These are phyloP conservation scores for Acer negundo DNA, from an alignment of 345 rosid species.

Conservation along the genomic window DNA sequence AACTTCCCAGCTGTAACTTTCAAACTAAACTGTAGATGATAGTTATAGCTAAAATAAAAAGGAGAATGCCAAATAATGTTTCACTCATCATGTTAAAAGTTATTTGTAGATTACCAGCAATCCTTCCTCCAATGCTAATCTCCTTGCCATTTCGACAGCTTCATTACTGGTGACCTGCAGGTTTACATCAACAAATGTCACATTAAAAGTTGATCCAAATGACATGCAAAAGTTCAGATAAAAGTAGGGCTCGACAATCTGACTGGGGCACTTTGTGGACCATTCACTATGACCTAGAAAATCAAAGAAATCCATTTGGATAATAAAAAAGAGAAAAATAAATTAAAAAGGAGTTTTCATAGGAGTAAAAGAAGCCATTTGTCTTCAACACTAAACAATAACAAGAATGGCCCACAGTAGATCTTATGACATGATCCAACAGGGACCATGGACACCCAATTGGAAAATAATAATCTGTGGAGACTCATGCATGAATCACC, in stretches of 20 bases:
- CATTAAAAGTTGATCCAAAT: neutral
- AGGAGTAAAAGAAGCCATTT: neutral
- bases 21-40: neutral
- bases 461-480: neutral
- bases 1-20: neutral
- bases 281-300: neutral
- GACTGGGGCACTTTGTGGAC: neutral
- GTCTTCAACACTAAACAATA: neutral
- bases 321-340: neutral
- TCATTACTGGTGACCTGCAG: slow-evolving; percentile 74
- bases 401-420: neutral
- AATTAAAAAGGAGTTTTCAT: neutral
- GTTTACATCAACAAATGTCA: slow-evolving; percentile 8
- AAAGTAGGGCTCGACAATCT: neutral
- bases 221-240: neutral
- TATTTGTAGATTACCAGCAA: slow-evolving; percentile 61
- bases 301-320: neutral
- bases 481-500: neutral
- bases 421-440: neutral
- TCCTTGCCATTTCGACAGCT: slow-evolving; percentile 92
- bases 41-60: slow-evolving; percentile 4
- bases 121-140: slow-evolving; percentile 88
- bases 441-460: neutral
- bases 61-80: slow-evolving; percentile 1
- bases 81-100: slow-evolving; percentile 8